Conservation (phyloP, 2,329 filamentous ascomycete genomes). For the Penicillium sp. region DNA sequence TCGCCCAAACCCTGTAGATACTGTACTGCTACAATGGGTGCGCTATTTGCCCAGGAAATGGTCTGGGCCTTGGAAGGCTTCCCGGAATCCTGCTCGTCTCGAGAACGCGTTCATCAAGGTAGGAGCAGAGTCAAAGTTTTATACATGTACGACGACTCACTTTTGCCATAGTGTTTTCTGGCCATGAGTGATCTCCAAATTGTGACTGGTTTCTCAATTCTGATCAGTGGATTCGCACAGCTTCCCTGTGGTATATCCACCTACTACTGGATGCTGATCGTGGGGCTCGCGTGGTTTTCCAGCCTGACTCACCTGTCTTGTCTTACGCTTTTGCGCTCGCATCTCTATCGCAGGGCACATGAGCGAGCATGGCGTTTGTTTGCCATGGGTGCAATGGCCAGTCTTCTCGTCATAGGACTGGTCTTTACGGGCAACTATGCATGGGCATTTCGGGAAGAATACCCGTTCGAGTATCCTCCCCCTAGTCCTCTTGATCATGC, state of each 20-base stretch:
- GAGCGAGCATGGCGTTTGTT: slow-evolving; percentile 3
- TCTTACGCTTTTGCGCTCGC: slow-evolving; percentile 5
- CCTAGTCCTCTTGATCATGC: slow-evolving; percentile 1
- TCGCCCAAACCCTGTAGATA: slow-evolving; percentile 6
- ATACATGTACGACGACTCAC: background rate
- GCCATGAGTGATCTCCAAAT: slow-evolving; percentile 6
- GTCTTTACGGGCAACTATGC: slow-evolving; percentile 6
- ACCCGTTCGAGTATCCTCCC: background rate
- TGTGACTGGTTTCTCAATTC: slow-evolving; percentile 6
- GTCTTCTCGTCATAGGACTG: slow-evolving; percentile 2
- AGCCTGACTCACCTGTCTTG: slow-evolving; percentile 9
- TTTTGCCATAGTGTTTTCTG: background rate
- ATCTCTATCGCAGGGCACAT: slow-evolving; percentile 1
- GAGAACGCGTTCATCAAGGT: background rate
- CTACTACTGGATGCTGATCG: slow-evolving; percentile 8
- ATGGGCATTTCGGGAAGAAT: background rate
- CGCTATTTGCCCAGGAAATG: background rate
- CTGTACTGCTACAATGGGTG: slow-evolving; percentile 1
- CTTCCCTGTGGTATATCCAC: slow-evolving; percentile 5
- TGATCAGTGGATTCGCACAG: slow-evolving; percentile 6
- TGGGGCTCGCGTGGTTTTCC: slow-evolving; percentile 8
- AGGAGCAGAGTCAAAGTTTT: background rate
- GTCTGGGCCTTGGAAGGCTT: background rate
- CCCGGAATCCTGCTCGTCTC: background rate
- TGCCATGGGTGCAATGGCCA: slow-evolving; percentile 1